A percentile compares a stretch with the other conserved stretches of the same genome.
Evolutionary conservation across 2,329 filamentous ascomycete genomes (phyloP).

Genomic region (Paecilomyces fulvus): DNA sequence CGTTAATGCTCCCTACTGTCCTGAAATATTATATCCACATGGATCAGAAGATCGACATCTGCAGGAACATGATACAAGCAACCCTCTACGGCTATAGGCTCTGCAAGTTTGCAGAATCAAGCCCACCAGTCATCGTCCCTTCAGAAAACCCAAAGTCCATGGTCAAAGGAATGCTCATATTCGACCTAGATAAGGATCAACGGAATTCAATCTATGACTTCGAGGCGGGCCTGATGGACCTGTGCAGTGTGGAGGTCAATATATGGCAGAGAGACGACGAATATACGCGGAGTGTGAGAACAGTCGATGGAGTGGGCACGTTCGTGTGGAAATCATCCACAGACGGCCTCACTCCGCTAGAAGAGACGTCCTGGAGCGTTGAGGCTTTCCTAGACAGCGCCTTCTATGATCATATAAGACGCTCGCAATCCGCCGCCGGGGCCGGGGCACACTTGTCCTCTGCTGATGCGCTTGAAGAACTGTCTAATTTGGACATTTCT

Average conservation of each 20-base stretch:
- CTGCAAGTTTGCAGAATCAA: conserved; percentile 9
- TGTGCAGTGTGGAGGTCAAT: conserved; percentile 14
- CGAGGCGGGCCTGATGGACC: conserved; percentile 12
- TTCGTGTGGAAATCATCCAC: conserved; percentile 15
- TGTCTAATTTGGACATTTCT: not conserved
- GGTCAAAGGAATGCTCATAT: conserved; percentile 21
- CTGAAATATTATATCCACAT: conserved; percentile 19
- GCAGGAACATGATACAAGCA: conserved; percentile 18
- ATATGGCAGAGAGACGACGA: conserved; percentile 11
- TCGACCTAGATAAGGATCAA: conserved; percentile 15
- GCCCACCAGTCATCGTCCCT: conserved; percentile 15
- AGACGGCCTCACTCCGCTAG: conserved; percentile 6
- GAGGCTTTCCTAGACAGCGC: conserved; percentile 8
- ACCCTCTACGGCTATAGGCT: conserved; percentile 18
- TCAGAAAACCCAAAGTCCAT: conserved; percentile 9
- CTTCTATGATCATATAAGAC: conserved; percentile 11
- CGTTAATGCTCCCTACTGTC: conserved; percentile 22
- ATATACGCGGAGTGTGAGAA: conserved; percentile 5
- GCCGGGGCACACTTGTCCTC: not conserved
- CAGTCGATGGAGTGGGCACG: conserved; percentile 16
- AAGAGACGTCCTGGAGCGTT: conserved; percentile 8
- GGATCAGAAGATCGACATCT: conserved; percentile 10
- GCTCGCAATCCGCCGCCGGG: conserved; percentile 3
- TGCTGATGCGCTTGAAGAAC: not conserved
- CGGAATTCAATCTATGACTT: conserved; percentile 16